phyloP scores from a whole-genome alignment of 2,329 filamentous ascomycete species.

The Fusarium albidum region DNA sequence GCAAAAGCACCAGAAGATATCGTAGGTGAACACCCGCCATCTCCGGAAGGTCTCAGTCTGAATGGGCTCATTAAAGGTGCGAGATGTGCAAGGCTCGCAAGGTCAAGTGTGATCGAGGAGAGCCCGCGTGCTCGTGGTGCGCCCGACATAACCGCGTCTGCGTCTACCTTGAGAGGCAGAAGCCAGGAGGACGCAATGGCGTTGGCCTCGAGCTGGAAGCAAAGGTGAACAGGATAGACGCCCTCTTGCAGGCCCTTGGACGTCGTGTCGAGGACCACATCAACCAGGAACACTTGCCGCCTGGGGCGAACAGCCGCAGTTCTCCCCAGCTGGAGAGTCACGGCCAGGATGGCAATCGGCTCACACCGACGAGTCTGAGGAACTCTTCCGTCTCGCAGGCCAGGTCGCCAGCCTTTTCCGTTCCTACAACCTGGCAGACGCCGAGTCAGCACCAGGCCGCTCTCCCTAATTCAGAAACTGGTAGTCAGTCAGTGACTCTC shows the following conservation, averaged over 20 bases:
- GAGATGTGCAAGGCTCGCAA: slow-evolving; percentile 56
- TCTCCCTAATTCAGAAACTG: slow-evolving; percentile 6
- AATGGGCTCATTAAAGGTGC: slow-evolving; percentile 42
- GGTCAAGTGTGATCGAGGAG: slow-evolving; percentile 60
- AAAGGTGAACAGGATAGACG: slow-evolving; percentile 63
- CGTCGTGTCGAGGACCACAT: slow-evolving; percentile 54
- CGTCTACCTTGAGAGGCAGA: slow-evolving; percentile 76
- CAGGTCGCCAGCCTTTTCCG: slow-evolving; percentile 52
- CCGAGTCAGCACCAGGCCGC: slow-evolving; percentile 1
- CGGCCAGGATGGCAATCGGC: slow-evolving; percentile 30
- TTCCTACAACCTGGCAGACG: slow-evolving; percentile 40
- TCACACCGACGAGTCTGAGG: slow-evolving; percentile 33
- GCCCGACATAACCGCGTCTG: slow-evolving; percentile 71
- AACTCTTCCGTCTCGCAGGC: slow-evolving; percentile 38
- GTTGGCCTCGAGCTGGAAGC: slow-evolving; percentile 68
- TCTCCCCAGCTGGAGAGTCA: slow-evolving; percentile 41
- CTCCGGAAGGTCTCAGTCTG: neutral
- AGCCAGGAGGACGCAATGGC: slow-evolving; percentile 70
- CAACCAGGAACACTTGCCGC: slow-evolving; percentile 45
- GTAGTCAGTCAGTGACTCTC: neutral
- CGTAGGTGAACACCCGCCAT: slow-evolving; percentile 44
- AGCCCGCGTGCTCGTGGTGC: slow-evolving; percentile 76
- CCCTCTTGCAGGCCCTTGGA: slow-evolving; percentile 51
- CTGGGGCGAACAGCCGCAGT: slow-evolving; percentile 47
- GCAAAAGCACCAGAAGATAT: slow-evolving; percentile 53